Conservation (phyloP, 1,284 basidiomycete species). For the Wolfiporia cocos region DNA sequence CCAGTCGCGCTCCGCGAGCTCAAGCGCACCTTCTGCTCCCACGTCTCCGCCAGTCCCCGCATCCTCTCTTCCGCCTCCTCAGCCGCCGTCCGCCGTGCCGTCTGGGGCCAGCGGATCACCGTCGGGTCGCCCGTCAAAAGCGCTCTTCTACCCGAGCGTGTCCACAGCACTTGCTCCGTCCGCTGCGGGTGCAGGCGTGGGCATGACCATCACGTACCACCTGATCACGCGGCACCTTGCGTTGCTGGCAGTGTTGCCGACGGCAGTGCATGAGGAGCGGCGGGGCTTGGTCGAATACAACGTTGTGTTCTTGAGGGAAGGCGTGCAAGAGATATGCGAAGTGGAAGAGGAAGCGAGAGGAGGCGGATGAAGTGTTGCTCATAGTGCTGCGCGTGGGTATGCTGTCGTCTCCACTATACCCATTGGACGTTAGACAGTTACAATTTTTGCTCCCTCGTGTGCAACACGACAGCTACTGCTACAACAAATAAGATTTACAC, state of each 20-base stretch:
- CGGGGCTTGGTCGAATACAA: constrained; percentile 91
- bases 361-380: neutral
- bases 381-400: no score
- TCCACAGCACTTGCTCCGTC: constrained; percentile 56
- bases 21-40: neutral
- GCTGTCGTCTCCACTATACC: no score
- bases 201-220: constrained; percentile 83
- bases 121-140: constrained; percentile 9
- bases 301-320: constrained; percentile 82
- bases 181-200: constrained; percentile 38
- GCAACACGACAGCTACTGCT: neutral
- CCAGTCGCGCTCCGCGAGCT: constrained; percentile 2
- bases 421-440: no score
- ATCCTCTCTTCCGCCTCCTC: neutral
- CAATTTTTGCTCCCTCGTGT: no score
- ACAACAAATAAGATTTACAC: neutral
- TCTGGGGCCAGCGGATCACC: neutral
- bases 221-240: constrained; percentile 79
- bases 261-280: constrained; percentile 71
- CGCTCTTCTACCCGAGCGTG: constrained; percentile 46
- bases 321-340: constrained; percentile 70
- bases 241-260: constrained; percentile 77
- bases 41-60: neutral
- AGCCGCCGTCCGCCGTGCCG: neutral
- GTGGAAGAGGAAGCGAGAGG: constrained; percentile 53